These are phyloP conservation scores for Eimeria falciformis DNA, from an alignment of 169 alveolate species.

Conservation along the genomic window DNA sequence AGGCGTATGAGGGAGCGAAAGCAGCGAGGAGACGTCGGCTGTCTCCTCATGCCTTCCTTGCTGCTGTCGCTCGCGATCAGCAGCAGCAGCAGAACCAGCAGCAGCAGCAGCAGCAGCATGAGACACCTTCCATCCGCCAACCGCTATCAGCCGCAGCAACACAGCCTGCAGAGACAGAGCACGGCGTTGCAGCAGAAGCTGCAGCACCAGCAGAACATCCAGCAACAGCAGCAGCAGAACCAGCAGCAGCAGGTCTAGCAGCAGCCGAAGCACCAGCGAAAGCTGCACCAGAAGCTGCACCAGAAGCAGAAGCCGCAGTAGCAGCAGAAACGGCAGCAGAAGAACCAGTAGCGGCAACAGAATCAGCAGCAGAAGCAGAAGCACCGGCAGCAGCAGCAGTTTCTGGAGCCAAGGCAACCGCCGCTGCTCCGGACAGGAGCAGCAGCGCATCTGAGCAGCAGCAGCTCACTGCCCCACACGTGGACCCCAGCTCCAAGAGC, in stretches of 20 bases:
- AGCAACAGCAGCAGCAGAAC: no score
- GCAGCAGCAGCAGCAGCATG: slow-evolving; percentile 26
- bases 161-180: no score
- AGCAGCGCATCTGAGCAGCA: not conserved
- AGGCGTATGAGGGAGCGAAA: not conserved
- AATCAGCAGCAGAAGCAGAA: no score
- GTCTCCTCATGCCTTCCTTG: not conserved
- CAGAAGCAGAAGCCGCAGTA: not conserved
- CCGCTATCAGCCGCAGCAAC: no score
- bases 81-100: slow-evolving; percentile 26
- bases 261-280: not conserved
- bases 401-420: not conserved
- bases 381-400: not conserved
- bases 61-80: not conserved
- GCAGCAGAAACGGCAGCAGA: no score
- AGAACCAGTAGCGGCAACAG: no score
- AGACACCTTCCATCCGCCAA: no score
- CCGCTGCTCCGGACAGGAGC: not conserved
- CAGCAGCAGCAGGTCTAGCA: no score
- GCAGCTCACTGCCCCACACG: not conserved
- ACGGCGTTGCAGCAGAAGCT: no score
- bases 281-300: not conserved
- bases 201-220: no score
- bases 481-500: not conserved
- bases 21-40: not conserved